Evolutionary conservation across 23 red algal species (phyloP).

Genomic region (Gracilaria gracilis): DNA sequence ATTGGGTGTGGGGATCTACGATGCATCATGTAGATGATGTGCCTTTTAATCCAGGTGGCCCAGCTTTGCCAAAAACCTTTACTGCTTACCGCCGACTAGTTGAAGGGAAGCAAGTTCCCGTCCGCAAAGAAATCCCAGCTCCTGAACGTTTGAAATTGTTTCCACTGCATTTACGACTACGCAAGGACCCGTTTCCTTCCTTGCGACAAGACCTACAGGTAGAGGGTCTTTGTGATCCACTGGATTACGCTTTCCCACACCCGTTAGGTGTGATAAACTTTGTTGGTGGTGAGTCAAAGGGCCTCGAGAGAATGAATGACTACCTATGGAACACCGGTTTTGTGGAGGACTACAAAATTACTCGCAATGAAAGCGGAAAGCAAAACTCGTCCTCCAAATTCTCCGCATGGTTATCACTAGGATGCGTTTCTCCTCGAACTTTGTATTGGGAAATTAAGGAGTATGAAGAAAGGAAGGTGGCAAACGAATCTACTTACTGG

Average conservation of each 20-base stretch:
- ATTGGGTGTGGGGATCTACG: slow-evolving; percentile 72
- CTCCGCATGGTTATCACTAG: slow-evolving; percentile 83
- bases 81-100: slow-evolving; percentile 79
- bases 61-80: slow-evolving; percentile 71
- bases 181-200: slow-evolving; percentile 45
- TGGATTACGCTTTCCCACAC: slow-evolving; percentile 63
- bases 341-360: slow-evolving; percentile 82
- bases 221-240: slow-evolving; percentile 54
- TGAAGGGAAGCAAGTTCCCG: slow-evolving; percentile 50
- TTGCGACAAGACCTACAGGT: slow-evolving; percentile 59
- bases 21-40: slow-evolving; percentile 88
- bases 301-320: slow-evolving; percentile 54
- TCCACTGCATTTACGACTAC: slow-evolving; percentile 51
- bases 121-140: slow-evolving; percentile 47
- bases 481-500: slow-evolving; percentile 89
- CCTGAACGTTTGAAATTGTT: slow-evolving; percentile 53
- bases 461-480: slow-evolving; percentile 74
- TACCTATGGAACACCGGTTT: slow-evolving; percentile 62
- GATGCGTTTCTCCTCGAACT: slow-evolving; percentile 84
- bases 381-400: slow-evolving; percentile 82
- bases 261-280: slow-evolving; percentile 54
- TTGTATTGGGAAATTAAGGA: slow-evolving; percentile 69
- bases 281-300: slow-evolving; percentile 81
- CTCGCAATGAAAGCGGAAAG: slow-evolving; percentile 76
- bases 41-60: slow-evolving; percentile 67